phyloP scores from a whole-genome alignment of 306 rosid genomes.

The Acacia melanoxylon region DNA sequence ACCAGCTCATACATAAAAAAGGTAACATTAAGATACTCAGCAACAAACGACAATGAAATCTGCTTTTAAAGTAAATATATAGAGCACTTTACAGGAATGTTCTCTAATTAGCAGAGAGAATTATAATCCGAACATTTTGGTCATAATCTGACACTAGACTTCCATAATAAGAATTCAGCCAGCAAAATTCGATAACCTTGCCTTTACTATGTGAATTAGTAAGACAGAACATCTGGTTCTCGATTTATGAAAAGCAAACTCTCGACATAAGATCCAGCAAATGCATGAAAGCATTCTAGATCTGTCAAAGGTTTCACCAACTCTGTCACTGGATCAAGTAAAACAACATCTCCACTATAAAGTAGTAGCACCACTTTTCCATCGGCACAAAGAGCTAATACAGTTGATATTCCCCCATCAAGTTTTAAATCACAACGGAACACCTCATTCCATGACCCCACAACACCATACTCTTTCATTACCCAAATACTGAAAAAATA shows the following conservation, averaged over 20 bases:
- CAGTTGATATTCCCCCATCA: no score
- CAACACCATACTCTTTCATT: no score
- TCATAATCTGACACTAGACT: neutral
- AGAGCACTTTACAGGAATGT: neutral
- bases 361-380: neutral
- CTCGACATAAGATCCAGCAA: neutral
- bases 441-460: no score
- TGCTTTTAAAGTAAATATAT: neutral
- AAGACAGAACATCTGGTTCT: neutral
- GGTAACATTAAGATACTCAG: neutral
- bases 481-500: no score
- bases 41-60: neutral
- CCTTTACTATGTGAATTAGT: neutral
- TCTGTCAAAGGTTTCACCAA: neutral
- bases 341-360: neutral
- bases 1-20: neutral
- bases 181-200: neutral
- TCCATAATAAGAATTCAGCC: neutral
- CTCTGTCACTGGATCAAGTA: neutral
- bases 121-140: neutral
- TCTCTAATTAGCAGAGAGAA: neutral
- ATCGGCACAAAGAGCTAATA: no score
- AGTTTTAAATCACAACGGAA: no score
- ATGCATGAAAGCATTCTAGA: neutral
- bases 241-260: neutral